A percentile compares a stretch with the other conserved stretches of the same genome.
Conservation (phyloP, 2,329 filamentous ascomycete species). For the Hymenoscyphus repandus region DNA sequence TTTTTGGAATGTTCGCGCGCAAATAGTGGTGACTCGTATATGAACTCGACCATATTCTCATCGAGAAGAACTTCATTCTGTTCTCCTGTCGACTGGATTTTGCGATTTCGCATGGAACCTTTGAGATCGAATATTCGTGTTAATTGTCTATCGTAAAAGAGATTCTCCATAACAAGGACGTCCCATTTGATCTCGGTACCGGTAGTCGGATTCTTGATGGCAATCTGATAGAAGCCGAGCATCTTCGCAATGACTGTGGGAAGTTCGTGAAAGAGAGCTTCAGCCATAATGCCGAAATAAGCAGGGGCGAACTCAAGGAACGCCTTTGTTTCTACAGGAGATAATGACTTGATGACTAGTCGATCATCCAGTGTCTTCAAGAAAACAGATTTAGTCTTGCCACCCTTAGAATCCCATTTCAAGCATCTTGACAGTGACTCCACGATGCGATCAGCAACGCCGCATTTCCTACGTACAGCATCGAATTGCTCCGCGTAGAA, state of each 20-base stretch:
- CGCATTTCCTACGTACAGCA: constrained; percentile 85
- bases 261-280: constrained; percentile 90
- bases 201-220: constrained; percentile 90
- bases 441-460: constrained; percentile 86
- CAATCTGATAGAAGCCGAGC: constrained; percentile 96
- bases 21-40: constrained; percentile 94
- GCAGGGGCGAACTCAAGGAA: constrained; percentile 94
- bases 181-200: constrained; percentile 94
- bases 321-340: constrained; percentile 84
- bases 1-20: constrained; percentile 95
- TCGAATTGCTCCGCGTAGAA: constrained; percentile 99
- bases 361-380: constrained; percentile 94
- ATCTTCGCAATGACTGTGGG: constrained; percentile 98
- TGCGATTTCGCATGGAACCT: constrained; percentile 96
- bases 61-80: constrained; percentile 94
- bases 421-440: constrained; percentile 92
- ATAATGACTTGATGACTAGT: constrained; percentile 74
- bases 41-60: constrained; percentile 99
- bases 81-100: constrained; percentile 92
- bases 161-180: constrained; percentile 91
- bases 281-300: constrained; percentile 96
- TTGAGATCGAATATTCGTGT: constrained; percentile 94
- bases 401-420: constrained; percentile 97
- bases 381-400: constrained; percentile 96
- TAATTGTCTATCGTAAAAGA: constrained; percentile 91